phyloP scores from a whole-genome alignment of 2,329 filamentous ascomycete genomes.

The Cladosporium sp. region DNA sequence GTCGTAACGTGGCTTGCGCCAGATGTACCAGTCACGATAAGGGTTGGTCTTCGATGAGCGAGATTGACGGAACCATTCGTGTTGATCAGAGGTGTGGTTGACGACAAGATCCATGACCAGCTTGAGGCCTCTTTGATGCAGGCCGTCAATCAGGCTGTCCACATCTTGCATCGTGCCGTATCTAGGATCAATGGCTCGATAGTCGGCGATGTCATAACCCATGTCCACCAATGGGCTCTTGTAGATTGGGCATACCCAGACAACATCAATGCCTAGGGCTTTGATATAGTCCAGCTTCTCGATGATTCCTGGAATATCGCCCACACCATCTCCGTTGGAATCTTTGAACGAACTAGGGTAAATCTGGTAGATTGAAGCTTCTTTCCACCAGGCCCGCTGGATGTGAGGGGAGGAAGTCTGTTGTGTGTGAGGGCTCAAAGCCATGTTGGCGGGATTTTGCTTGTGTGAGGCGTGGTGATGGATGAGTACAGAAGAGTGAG shows the following conservation, averaged over 20 bases:
- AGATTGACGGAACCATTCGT: slow-evolving; percentile 67
- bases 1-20: slow-evolving; percentile 23
- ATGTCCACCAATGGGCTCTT: slow-evolving; percentile 60
- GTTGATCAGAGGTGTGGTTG: slow-evolving; percentile 66
- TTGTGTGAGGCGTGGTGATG: background rate
- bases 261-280: slow-evolving; percentile 54
- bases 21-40: slow-evolving; percentile 57
- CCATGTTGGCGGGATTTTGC: background rate
- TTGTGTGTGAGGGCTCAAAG: background rate
- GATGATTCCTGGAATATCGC: slow-evolving; percentile 59
- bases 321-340: slow-evolving; percentile 53
- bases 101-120: slow-evolving; percentile 69
- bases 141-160: slow-evolving; percentile 54
- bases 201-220: slow-evolving; percentile 65
- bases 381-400: slow-evolving; percentile 34
- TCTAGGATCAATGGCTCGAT: slow-evolving; percentile 56
- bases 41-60: slow-evolving; percentile 56
- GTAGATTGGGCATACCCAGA: slow-evolving; percentile 65
- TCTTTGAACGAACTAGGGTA: slow-evolving; percentile 42
- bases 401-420: background rate
- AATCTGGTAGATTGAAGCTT: slow-evolving; percentile 37
- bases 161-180: slow-evolving; percentile 64
- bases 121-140: slow-evolving; percentile 60
- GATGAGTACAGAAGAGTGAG: background rate
- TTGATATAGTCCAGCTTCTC: slow-evolving; percentile 57